Conservation (phyloP, 805 yeast species). For the Debaryomyces maramus region DNA sequence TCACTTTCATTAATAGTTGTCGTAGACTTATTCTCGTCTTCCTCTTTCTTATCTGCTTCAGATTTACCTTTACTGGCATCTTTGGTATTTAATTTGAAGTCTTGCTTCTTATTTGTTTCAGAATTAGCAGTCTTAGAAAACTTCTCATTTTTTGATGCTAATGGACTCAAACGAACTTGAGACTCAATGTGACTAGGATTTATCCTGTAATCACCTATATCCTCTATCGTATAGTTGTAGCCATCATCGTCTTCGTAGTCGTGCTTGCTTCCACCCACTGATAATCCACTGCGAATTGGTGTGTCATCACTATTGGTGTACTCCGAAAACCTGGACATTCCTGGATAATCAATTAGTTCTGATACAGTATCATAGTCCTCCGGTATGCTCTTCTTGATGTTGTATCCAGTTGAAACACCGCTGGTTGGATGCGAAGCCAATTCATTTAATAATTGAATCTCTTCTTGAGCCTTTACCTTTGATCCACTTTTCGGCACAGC, state of each 20-base stretch:
- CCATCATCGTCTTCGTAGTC: slow-evolving; percentile 12
- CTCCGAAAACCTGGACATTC: neutral
- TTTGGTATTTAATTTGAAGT: neutral
- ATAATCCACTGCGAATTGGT: neutral
- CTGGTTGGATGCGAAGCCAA: neutral
- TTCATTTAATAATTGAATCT: neutral
- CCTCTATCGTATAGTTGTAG: neutral
- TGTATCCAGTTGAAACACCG: neutral
- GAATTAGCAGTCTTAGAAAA: too few relatives aligned
- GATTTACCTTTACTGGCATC: neutral
- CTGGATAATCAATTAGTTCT: neutral
- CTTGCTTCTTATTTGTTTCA: neutral
- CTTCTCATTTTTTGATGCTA: neutral
- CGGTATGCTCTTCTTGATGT: neutral
- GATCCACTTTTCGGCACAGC: neutral
- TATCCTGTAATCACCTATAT: neutral
- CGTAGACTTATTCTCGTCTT: neutral
- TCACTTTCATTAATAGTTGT: neutral
- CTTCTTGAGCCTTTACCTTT: neutral
- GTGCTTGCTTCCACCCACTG: neutral
- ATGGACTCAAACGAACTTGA: neutral
- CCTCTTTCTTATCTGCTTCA: neutral
- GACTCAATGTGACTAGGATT: neutral
- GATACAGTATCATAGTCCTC: neutral
- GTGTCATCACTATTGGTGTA: neutral